Percentiles rank a stretch among this genome's conserved stretches.
These are phyloP conservation scores for Fusarium sp. DNA, from an alignment of 2,329 filamentous ascomycete species.

Conservation along the genomic window DNA sequence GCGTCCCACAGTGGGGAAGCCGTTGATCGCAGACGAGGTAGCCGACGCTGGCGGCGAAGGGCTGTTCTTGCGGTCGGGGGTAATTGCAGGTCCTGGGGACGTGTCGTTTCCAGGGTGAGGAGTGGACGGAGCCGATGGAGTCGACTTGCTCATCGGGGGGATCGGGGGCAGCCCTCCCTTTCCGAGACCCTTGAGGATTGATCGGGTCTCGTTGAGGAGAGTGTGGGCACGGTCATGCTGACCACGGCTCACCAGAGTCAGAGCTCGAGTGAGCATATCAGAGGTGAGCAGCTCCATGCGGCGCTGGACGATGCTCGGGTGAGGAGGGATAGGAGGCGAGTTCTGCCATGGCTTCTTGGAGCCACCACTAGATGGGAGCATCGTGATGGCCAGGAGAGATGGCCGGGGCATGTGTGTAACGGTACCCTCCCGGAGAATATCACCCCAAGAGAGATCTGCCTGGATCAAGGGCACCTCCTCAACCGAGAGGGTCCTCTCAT, in stretches of 20 bases:
- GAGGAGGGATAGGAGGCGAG: conserved; percentile 86
- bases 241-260: conserved; percentile 87
- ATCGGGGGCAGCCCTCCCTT: conserved; percentile 94
- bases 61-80: conserved; percentile 63
- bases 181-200: conserved; percentile 92
- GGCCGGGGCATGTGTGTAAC: conserved; percentile 86
- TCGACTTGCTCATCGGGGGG: conserved; percentile 64
- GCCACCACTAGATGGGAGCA: conserved; percentile 75
- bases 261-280: conserved; percentile 92
- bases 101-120: conserved; percentile 56
- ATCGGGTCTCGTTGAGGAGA: conserved; percentile 88
- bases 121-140: conserved; percentile 53
- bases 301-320: conserved; percentile 92
- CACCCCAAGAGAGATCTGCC: conserved; percentile 91
- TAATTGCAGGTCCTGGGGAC: conserved; percentile 55
- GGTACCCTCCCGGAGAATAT: conserved; percentile 88
- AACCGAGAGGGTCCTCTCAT: conserved; percentile 81
- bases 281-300: conserved; percentile 98
- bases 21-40: conserved; percentile 52
- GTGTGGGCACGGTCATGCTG: conserved; percentile 95
- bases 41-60: conserved; percentile 63
- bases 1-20: conserved; percentile 57
- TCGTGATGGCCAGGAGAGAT: conserved; percentile 91
- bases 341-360: conserved; percentile 71
- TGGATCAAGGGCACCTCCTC: conserved; percentile 96